Evolutionary conservation across 345 rosid species (phyloP), one percentile per base, ranked within the genome.

Genomic region (Reutealis trisperma): DNA sequence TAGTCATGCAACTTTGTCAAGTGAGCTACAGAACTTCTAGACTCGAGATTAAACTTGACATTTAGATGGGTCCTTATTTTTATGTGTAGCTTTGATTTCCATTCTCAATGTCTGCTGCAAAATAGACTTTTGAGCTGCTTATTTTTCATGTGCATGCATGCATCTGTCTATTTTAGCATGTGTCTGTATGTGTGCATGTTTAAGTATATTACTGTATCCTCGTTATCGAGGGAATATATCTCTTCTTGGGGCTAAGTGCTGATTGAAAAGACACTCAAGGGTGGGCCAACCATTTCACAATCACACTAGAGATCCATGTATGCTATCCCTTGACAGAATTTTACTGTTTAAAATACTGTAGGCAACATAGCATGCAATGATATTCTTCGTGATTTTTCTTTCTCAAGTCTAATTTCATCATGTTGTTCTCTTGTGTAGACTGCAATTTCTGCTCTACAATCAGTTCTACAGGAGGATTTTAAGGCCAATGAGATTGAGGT

Each of bases 401-500:
- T 55, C 14, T 54, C 27, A 59, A 9, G 30, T 41, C 59, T 41
- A 18, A 75, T 18, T 6, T 30, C 1, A 14, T 63, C 69, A 27
- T 42, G 15, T 15, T 19, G 19, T 12, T 70, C 27, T 64, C 32
- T 13, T 78, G 42, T 74, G 87, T 30, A 70, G 97, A 90, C 93
- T 78, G 88, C 96, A 22, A 88, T 93, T 71, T 93, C 94, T 59
- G 97, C 94, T 49, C 83, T 93, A 81, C 94, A 93, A 78, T 87
- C 97, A 49, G 96, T 91, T 84, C 96, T 91, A 62, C 96, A 93
- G 77, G 96, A 93, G 85, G 97, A 93, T 80, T 91, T 93, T 87
- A 91, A 93, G 89, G 97, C 97, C 41, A 93, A 91, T 77, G 97
- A 93, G 82, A 93, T 93, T 81, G 96, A 93, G 97, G 96, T 93